These are phyloP conservation scores for Fusarium hostae DNA, from an alignment of 2,329 filamentous ascomycete genomes.

Conservation along the genomic window DNA sequence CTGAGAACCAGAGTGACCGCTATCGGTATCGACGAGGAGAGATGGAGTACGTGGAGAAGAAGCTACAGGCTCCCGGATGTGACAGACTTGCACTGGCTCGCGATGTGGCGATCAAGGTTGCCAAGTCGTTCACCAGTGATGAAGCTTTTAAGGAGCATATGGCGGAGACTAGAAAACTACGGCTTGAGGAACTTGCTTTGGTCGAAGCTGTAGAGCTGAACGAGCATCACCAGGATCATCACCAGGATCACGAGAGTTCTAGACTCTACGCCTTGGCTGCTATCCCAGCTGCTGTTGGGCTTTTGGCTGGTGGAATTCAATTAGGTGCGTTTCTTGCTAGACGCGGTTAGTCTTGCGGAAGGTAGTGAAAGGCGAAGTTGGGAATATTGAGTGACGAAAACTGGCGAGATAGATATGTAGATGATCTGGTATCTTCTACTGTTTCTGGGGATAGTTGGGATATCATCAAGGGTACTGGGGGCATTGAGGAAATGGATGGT, in stretches of 20 bases:
- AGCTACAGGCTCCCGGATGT: neutral
- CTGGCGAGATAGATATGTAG: rapidly evolving
- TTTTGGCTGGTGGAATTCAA: neutral
- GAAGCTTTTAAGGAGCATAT: neutral
- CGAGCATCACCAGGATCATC: no score
- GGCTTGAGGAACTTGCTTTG: neutral
- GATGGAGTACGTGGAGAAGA: neutral
- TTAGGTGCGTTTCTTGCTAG: neutral
- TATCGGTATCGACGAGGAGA: neutral
- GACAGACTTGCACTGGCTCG: neutral
- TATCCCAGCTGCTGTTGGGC: neutral
- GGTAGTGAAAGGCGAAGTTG: neutral
- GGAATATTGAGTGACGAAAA: no score
- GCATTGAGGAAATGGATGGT: neutral
- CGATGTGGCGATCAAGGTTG: neutral
- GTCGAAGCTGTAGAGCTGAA: neutral
- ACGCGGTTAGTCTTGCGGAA: rapidly evolving
- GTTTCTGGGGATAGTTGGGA: neutral
- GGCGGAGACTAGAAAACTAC: neutral
- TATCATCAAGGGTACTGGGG: neutral
- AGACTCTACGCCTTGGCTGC: neutral
- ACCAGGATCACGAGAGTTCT: neutral
- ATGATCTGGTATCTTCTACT: rapidly evolving
- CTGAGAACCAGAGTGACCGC: neutral
- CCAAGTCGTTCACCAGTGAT: neutral